These are phyloP conservation scores for Colletotrichum orchidophilum DNA, from an alignment of 2,329 filamentous ascomycete genomes.

Conservation along the genomic window DNA sequence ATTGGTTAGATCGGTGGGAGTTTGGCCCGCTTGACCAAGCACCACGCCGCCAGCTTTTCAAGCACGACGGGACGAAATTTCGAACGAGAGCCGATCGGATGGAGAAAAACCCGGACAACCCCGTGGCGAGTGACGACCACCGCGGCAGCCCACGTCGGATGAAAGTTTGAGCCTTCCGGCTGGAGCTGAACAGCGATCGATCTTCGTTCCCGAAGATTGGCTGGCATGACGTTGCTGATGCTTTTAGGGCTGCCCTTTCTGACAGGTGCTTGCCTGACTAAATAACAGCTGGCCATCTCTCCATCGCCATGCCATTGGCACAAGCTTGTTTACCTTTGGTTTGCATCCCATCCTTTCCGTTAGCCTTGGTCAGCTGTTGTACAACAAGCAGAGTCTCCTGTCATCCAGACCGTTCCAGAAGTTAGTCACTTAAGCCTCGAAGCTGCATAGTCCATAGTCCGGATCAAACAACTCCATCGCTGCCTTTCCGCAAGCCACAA, in stretches of 20 bases:
- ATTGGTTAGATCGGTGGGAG: constrained; percentile 8
- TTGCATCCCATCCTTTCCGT: constrained; percentile 4
- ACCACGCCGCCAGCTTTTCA: not conserved
- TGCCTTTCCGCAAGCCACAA: not conserved
- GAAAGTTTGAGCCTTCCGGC: not conserved
- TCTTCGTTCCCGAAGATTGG: not conserved
- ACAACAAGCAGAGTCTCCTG: not conserved
- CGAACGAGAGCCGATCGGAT: constrained; percentile 4
- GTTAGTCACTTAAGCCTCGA: not conserved
- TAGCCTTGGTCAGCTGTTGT: not conserved
- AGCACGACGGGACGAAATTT: not conserved
- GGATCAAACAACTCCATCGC: not conserved
- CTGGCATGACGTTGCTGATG: not conserved
- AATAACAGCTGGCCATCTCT: not conserved
- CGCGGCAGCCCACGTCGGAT: constrained; percentile 1
- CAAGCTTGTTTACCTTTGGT: not conserved
- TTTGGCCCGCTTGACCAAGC: constrained; percentile 9
- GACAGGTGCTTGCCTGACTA: not conserved
- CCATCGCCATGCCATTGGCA: constrained; percentile 3
- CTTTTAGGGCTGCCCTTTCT: not conserved
- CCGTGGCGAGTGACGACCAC: constrained; percentile 7
- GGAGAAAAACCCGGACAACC: not conserved
- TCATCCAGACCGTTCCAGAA: not conserved
- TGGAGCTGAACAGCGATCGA: not conserved
- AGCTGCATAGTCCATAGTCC: not conserved